These are phyloP conservation scores for Orbilia blumenaviensis DNA, from an alignment of 2,329 filamentous ascomycete species.

Conservation along the genomic window DNA sequence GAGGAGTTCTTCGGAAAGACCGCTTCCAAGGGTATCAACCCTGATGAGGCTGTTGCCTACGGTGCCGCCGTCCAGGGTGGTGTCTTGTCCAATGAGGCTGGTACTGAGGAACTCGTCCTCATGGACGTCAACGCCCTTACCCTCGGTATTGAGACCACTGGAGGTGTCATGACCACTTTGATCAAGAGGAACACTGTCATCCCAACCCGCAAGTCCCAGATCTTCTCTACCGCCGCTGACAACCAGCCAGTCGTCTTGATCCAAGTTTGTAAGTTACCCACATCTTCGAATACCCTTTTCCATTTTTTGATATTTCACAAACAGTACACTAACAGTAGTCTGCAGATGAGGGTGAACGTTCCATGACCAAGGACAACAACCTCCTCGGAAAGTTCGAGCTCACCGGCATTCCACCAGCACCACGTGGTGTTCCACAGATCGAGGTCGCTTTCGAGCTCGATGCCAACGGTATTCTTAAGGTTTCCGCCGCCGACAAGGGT, in stretches of 20 bases:
- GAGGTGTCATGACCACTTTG: constrained; percentile 96
- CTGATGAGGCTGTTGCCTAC: constrained; percentile 97
- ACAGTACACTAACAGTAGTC: constrained; percentile 11
- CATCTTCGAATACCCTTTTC: neutral
- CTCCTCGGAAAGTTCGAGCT: constrained; percentile 97
- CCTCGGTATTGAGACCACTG: constrained; percentile 96
- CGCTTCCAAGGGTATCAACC: constrained; percentile 99
- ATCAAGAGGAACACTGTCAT: constrained; percentile 95
- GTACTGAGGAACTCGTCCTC: constrained; percentile 81
- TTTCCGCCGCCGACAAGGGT: constrained; percentile 95
- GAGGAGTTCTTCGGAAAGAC: constrained; percentile 99
- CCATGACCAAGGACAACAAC: constrained; percentile 97
- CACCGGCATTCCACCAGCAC: constrained; percentile 91
- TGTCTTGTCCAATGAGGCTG: constrained; percentile 88
- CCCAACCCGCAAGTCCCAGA: constrained; percentile 95
- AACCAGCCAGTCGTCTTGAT: constrained; percentile 96
- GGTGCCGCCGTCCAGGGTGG: constrained; percentile 97
- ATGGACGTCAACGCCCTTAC: constrained; percentile 98
- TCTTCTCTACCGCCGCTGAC: constrained; percentile 95
- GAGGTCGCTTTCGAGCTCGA: constrained; percentile 98
- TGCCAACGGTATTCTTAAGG: constrained; percentile 97
- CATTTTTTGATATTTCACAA: neutral
- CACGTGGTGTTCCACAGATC: constrained; percentile 96
- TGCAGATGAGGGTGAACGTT: constrained; percentile 81
- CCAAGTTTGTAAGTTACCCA: constrained; percentile 74